phyloP scores from a whole-genome alignment of 768 basidiomycete genomes.

The Rubroboletus satanas region DNA sequence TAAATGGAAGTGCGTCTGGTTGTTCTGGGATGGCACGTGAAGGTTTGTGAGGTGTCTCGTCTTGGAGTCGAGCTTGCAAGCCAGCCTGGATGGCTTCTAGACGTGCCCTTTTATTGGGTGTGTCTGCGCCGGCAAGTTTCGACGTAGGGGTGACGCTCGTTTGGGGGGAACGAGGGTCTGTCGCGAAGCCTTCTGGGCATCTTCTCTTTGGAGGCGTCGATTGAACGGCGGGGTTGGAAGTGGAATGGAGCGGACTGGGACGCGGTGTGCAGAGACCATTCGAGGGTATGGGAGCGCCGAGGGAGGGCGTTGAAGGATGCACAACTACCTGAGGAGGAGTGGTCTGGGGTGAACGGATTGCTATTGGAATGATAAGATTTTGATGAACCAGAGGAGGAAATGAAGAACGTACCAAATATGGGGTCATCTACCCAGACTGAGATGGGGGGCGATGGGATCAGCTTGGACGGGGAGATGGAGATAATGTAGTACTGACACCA shows the following conservation, averaged over 20 bases:
- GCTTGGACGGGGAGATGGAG: neutral
- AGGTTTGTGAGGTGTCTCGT: neutral
- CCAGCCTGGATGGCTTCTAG: constrained; percentile 11
- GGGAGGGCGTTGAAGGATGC: neutral
- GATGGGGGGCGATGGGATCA: neutral
- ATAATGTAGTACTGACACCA: constrained; percentile 31
- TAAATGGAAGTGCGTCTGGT: constrained; percentile 15
- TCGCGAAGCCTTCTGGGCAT: neutral
- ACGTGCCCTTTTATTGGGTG: neutral
- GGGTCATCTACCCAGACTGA: constrained; percentile 35
- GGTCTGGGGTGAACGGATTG: neutral
- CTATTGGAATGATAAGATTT: constrained; percentile 1
- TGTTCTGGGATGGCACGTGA: neutral
- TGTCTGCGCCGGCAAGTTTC: neutral
- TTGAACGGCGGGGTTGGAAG: neutral
- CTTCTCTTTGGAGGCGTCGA: constrained; percentile 6
- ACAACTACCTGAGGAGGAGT: neutral
- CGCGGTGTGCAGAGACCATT: neutral
- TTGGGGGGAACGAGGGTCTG: neutral
- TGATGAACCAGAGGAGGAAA: neutral
- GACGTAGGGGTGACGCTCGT: neutral
- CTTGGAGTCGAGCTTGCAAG: neutral
- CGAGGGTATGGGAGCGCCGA: neutral
- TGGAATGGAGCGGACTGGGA: neutral
- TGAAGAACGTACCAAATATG: constrained; percentile 7